Conservation (phyloP, 176 grass and related monocot species). For the Carex pumila region DNA sequence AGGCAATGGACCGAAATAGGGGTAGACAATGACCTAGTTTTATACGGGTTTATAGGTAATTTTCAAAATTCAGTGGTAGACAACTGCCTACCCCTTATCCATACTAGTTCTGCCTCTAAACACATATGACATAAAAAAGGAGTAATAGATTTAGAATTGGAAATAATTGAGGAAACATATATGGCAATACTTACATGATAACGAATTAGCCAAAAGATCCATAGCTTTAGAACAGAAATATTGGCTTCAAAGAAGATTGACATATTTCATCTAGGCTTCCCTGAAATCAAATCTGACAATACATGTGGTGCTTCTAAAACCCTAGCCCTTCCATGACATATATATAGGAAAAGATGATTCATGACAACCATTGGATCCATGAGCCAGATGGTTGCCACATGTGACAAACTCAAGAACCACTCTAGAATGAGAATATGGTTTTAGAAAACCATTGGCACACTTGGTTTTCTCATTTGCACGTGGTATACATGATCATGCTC, state of each 20-base stretch:
- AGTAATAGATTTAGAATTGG: background rate
- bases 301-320: background rate
- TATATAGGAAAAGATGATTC: background rate
- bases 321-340: background rate
- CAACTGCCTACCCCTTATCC: too few species aligned
- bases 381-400: background rate
- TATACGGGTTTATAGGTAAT: too few species aligned
- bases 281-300: background rate
- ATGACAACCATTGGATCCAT: background rate
- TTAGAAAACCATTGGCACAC: background rate
- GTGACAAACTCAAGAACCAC: background rate
- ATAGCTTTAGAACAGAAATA: background rate
- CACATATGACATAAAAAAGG: background rate
- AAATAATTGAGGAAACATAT: background rate
- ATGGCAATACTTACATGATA: background rate
- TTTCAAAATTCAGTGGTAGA: too few species aligned
- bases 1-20: too few species aligned
- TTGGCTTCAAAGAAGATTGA: background rate
- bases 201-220: background rate
- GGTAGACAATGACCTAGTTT: too few species aligned
- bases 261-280: background rate
- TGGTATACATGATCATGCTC: background rate
- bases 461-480: background rate
- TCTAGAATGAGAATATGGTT: background rate
- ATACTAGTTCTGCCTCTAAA: too few species aligned